phyloP scores from a whole-genome alignment of 495 filamentous ascomycete species.

The Trichoderma virens region DNA sequence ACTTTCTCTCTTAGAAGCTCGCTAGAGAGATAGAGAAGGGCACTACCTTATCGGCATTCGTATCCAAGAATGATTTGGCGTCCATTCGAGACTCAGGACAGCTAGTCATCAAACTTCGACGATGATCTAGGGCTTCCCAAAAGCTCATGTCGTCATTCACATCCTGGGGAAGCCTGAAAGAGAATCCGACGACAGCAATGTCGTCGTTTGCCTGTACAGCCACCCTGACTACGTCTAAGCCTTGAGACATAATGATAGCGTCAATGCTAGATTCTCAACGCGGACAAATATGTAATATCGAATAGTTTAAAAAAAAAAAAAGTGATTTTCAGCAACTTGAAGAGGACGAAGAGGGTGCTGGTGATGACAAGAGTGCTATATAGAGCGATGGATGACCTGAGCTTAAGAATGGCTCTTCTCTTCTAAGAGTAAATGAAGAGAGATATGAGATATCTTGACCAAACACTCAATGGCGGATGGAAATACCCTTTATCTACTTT shows the following conservation, averaged over 20 bases:
- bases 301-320: background rate
- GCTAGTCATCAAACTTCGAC: conserved; percentile 28
- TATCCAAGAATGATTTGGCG: conserved; percentile 18
- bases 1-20: background rate
- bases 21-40: background rate
- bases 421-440: too few species aligned
- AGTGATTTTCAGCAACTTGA: background rate
- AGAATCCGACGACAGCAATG: conserved; percentile 32
- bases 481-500: conserved; percentile 1
- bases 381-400: background rate
- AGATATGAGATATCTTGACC: background rate
- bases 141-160: conserved; percentile 24
- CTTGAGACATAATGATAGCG: background rate
- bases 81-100: conserved; percentile 26
- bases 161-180: conserved; percentile 29
- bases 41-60: conserved; percentile 11
- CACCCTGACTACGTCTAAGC: background rate
- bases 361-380: background rate
- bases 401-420: too few species aligned
- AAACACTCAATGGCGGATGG: background rate
- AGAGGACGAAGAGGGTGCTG: background rate
- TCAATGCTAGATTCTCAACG: background rate
- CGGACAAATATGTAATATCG: background rate
- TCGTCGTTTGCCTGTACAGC: background rate
- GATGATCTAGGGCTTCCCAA: conserved; percentile 26